phyloP scores from a whole-genome alignment of 306 rosid genomes.

The Betula pendula region DNA sequence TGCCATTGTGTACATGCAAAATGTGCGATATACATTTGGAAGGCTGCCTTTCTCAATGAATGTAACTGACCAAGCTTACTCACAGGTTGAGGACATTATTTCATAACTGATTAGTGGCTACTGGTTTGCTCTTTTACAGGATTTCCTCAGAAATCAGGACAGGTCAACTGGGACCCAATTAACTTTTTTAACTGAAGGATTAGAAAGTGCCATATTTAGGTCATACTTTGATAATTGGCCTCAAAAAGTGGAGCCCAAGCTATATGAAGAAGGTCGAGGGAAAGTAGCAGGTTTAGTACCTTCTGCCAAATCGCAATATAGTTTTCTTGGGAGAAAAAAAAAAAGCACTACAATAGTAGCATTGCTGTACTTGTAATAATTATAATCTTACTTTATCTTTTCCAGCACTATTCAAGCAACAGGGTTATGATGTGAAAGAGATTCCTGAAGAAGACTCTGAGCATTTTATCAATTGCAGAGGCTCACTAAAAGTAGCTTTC shows the following conservation, averaged over 20 bases:
- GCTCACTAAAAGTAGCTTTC: constrained; percentile 71
- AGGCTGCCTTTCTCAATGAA: constrained; percentile 14
- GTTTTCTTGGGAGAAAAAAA: constrained; percentile 16
- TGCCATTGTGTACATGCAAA: constrained; percentile 4
- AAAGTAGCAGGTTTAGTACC: constrained; percentile 88
- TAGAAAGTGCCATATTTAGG: constrained; percentile 71
- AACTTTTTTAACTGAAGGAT: constrained; percentile 76
- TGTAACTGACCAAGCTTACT: constrained; percentile 7
- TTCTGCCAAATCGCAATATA: not conserved
- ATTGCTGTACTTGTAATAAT: constrained; percentile 18
- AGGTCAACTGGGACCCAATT: constrained; percentile 72
- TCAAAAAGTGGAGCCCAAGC: constrained; percentile 62
- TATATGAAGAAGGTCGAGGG: constrained; percentile 92
- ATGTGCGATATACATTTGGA: constrained; percentile 5
- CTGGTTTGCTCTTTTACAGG: constrained; percentile 48
- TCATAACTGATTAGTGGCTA: constrained; percentile 22
- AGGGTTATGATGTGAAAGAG: constrained; percentile 90
- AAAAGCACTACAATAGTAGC: not conserved
- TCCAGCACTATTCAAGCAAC: constrained; percentile 98
- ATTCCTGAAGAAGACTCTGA: constrained; percentile 75
- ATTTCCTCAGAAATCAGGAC: constrained; percentile 72
- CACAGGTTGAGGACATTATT: constrained; percentile 20
- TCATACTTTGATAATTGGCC: constrained; percentile 79
- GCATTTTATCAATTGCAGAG: constrained; percentile 62
- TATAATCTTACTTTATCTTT: constrained; percentile 21